phyloP scores from a whole-genome alignment of 1,139 yeast species.

The Saccharomyces hybrid region DNA sequence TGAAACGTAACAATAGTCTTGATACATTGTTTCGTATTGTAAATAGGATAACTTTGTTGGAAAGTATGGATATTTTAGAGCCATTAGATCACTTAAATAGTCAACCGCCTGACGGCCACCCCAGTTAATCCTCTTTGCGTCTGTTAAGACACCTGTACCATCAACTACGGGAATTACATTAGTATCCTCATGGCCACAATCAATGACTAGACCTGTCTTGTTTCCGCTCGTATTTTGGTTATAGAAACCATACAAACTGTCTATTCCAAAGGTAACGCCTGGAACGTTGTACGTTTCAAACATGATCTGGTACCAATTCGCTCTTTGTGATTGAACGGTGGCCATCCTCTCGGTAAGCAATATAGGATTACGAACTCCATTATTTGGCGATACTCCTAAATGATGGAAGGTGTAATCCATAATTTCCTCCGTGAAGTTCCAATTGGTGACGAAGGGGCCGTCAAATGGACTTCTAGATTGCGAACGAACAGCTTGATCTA shows the following conservation, averaged over 20 bases:
- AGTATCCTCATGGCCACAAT: conserved; percentile 78
- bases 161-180: conserved; percentile 71
- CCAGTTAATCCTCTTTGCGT: conserved; percentile 80
- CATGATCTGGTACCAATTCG: conserved; percentile 65
- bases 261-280: conserved; percentile 71
- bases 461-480: conserved; percentile 78
- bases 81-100: conserved; percentile 54
- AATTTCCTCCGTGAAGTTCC: conserved; percentile 83
- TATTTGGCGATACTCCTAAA: conserved; percentile 51
- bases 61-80: conserved; percentile 84
- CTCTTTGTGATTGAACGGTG: conserved; percentile 61
- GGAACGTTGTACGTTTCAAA: conserved; percentile 76
- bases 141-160: conserved; percentile 57
- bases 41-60: conserved; percentile 61
- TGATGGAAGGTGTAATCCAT: conserved; percentile 80
- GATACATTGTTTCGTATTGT: conserved; percentile 61
- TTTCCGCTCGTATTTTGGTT: conserved; percentile 37
- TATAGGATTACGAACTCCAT: conserved; percentile 62
- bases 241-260: conserved; percentile 68
- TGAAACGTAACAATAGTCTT: conserved; percentile 75
- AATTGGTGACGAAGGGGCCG: conserved; percentile 76
- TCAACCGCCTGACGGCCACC: conserved; percentile 75
- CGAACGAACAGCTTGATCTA: conserved; percentile 62
- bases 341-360: conserved; percentile 76
- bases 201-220: conserved; percentile 62